Percentiles rank a stretch among this genome's conserved stretches.
Conservation (phyloP, 169 alveolate species). For the Eimeria praecox region DNA sequence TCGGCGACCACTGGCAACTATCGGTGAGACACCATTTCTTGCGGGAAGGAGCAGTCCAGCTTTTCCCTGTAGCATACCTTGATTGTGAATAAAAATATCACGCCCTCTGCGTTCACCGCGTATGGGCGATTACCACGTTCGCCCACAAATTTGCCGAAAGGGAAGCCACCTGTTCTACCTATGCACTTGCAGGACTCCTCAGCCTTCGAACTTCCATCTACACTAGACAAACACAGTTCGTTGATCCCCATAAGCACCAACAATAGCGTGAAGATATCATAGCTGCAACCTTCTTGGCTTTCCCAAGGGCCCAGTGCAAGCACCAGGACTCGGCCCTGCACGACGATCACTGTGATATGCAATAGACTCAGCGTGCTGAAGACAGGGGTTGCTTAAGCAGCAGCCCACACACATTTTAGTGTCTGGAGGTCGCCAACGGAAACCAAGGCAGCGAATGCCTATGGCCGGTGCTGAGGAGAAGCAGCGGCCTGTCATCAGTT, state of each 20-base stretch:
- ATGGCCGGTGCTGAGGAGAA: neutral
- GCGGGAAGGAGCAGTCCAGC: neutral
- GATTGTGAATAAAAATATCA: neutral
- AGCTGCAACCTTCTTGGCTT: neutral
- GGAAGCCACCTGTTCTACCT: neutral
- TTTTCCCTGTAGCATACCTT: neutral
- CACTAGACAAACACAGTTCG: neutral
- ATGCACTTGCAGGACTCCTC: neutral
- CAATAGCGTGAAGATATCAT: neutral
- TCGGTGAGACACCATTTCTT: neutral
- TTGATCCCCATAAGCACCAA: neutral
- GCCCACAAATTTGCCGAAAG: neutral
- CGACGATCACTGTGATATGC: neutral
- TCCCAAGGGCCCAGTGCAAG: too few species aligned
- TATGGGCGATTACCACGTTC: neutral
- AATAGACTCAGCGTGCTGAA: too few species aligned
- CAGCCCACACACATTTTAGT: neutral
- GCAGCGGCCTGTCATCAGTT: neutral
- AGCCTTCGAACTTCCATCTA: neutral
- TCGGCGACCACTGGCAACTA: neutral
- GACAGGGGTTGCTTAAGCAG: too few species aligned
- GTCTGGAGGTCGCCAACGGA: too few species aligned
- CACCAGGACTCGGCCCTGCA: neutral
- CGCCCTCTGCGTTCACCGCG: neutral
- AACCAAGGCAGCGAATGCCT: neutral